Percentiles rank a stretch among this genome's conserved stretches.
Evolutionary conservation across 139 green algal genomes (phyloP).

Genomic region (Spirogloea muscicola): DNA sequence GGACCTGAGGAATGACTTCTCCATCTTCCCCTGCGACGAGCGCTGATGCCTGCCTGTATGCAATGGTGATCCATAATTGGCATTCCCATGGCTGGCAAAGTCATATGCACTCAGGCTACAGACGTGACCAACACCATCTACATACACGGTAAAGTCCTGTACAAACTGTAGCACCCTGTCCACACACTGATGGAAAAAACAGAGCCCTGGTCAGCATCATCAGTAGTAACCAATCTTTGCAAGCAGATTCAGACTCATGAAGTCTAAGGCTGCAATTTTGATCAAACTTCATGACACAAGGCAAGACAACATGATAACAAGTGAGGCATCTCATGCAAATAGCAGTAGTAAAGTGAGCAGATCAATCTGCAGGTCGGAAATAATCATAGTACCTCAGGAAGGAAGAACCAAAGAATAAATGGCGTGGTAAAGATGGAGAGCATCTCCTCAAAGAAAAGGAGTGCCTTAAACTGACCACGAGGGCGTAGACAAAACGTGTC

Average conservation of each 20-base stretch:
- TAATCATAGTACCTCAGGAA: slow-evolving; percentile 47
- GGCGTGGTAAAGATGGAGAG: slow-evolving; percentile 75
- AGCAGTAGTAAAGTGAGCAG: too few species aligned
- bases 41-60: slow-evolving; percentile 51
- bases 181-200: slow-evolving; percentile 49
- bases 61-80: slow-evolving; percentile 67
- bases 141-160: slow-evolving; percentile 57
- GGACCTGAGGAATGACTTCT: slow-evolving; percentile 89
- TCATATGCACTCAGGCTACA: slow-evolving; percentile 77
- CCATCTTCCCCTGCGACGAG: slow-evolving; percentile 84
- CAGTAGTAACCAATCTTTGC: background rate
- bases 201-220: background rate
- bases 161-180: slow-evolving; percentile 80
- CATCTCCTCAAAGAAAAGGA: slow-evolving; percentile 86
- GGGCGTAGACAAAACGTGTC: too few species aligned
- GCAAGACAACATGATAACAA: too few species aligned
- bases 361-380: too few species aligned
- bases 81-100: slow-evolving; percentile 72
- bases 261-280: too few species aligned
- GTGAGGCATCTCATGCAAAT: too few species aligned
- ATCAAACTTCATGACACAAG: too few species aligned
- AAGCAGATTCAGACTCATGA: too few species aligned
- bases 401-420: slow-evolving; percentile 69
- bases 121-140: slow-evolving; percentile 83
- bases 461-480: slow-evolving; percentile 77